These are phyloP conservation scores for Paxillus ammoniavirescens DNA, from an alignment of 768 basidiomycete genomes.

Conservation along the genomic window DNA sequence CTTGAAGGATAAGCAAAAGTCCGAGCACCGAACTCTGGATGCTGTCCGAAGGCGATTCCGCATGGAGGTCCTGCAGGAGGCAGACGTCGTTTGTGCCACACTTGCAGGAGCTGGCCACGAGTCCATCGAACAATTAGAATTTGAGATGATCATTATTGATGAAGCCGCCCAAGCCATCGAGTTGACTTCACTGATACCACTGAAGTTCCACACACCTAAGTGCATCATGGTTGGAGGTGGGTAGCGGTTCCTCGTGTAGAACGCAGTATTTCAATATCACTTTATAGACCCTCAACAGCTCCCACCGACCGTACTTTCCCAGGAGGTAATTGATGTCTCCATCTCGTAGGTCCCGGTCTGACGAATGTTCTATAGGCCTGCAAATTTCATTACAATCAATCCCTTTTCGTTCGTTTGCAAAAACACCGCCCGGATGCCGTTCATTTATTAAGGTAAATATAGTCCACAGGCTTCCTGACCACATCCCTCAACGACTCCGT, in stretches of 20 bases:
- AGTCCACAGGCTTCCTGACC: neutral
- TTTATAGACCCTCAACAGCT: conserved; percentile 80
- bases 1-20: conserved; percentile 80
- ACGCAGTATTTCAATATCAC: neutral
- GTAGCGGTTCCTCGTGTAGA: conserved; percentile 1
- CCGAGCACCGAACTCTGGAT: conserved; percentile 78
- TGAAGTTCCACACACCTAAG: conserved; percentile 79
- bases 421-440: conserved; percentile 78
- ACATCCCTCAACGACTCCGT: conserved; percentile 1
- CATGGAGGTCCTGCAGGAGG: conserved; percentile 75
- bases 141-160: conserved; percentile 96
- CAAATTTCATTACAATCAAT: conserved; percentile 80
- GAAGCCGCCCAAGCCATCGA: conserved; percentile 98
- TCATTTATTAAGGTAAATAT: conserved; percentile 78
- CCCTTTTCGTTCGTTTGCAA: conserved; percentile 89
- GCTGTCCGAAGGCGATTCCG: conserved; percentile 73
- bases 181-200: conserved; percentile 89
- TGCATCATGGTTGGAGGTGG: conserved; percentile 93
- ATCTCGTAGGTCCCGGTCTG: conserved; percentile 15
- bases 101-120: conserved; percentile 94
- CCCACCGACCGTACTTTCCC: conserved; percentile 86
- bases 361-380: conserved; percentile 46
- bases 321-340: conserved; percentile 43
- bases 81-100: conserved; percentile 93
- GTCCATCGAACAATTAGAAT: conserved; percentile 75